Evolutionary conservation across 169 alveolate species (phyloP).

Genomic region (Haemoproteus tartakovskyi): DNA sequence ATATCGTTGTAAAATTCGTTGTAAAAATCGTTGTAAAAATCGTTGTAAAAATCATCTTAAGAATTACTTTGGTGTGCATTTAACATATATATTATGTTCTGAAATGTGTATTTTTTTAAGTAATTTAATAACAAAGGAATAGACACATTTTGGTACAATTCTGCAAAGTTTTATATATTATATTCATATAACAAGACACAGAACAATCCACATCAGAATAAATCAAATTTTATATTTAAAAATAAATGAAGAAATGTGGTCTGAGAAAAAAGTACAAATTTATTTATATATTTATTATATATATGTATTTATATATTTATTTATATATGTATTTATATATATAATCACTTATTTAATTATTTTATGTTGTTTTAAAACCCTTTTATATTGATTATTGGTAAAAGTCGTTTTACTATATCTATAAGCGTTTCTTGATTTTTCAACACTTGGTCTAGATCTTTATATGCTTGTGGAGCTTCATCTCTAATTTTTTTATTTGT

Average conservation of each 20-base stretch:
- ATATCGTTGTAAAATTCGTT: too few relatives aligned
- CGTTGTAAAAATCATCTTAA: too few relatives aligned
- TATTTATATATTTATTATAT: background rate
- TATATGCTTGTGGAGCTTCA: conserved; percentile 80
- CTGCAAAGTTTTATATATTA: too few relatives aligned
- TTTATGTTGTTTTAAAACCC: conserved; percentile 39
- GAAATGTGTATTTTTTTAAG: too few relatives aligned
- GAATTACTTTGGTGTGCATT: too few relatives aligned
- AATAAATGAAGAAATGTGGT: background rate
- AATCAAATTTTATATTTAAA: too few relatives aligned
- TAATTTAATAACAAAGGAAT: too few relatives aligned
- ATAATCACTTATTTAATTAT: background rate
- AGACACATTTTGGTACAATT: too few relatives aligned
- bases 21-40: too few relatives aligned
- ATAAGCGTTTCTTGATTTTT: conserved; percentile 63
- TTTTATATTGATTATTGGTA: conserved; percentile 72
- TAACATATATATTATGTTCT: too few relatives aligned
- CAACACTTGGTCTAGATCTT: conserved; percentile 64
- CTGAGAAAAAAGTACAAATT: conserved; percentile 6
- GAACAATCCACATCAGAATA: too few relatives aligned
- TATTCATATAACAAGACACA: too few relatives aligned
- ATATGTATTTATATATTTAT: background rate
- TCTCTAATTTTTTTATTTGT: conserved; percentile 62
- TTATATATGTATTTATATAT: background rate
- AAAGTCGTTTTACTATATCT: conserved; percentile 59